Conservation (phyloP, 768 basidiomycete genomes). For the Mycena belliarum region DNA sequence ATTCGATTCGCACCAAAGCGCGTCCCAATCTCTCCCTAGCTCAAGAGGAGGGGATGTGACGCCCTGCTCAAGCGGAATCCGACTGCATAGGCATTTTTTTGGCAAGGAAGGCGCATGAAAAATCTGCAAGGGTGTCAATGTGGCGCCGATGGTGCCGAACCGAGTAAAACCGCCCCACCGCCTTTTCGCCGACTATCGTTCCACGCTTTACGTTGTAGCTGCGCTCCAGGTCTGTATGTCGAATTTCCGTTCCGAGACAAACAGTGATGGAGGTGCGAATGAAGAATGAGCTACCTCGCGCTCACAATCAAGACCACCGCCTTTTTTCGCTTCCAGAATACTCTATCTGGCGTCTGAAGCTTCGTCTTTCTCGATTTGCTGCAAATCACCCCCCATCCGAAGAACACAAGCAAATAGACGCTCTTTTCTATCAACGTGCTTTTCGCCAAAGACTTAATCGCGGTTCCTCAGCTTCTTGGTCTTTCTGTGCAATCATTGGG, state of each 20-base stretch:
- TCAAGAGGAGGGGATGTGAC: conserved; percentile 10
- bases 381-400: conserved; percentile 11
- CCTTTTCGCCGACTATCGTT: conserved; percentile 7
- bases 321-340: conserved; percentile 10
- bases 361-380: conserved; percentile 12
- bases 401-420: conserved; percentile 4
- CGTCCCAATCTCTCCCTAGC: neutral
- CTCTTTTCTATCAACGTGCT: neutral
- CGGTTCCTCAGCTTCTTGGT: neutral
- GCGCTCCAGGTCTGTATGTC: neutral
- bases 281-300: neutral
- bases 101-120: conserved; percentile 8
- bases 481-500: conserved; percentile 9
- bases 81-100: conserved; percentile 16
- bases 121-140: conserved; percentile 12
- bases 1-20: neutral
- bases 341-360: conserved; percentile 17
- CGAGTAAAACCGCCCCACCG: conserved; percentile 12
- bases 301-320: neutral
- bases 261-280: conserved; percentile 2
- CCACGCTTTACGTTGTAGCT: neutral
- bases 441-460: conserved; percentile 5
- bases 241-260: conserved; percentile 7
- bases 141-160: conserved; percentile 17
- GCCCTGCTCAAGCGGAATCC: neutral